phyloP scores from a whole-genome alignment of 495 filamentous ascomycete genomes.

The Rhypophila decipiens region DNA sequence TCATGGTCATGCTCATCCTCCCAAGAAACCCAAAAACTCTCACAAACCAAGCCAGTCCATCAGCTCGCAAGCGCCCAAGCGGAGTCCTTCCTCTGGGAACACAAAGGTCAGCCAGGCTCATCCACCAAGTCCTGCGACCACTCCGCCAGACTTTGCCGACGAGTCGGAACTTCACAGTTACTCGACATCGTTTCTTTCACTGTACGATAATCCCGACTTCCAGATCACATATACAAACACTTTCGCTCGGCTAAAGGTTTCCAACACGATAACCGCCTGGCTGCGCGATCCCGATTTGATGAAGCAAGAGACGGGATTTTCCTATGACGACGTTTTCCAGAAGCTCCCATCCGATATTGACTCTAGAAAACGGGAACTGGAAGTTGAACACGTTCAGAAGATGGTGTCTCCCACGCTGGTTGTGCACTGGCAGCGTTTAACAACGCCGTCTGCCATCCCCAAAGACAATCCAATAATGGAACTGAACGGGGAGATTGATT shows the following conservation, averaged over 20 bases:
- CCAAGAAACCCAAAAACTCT: conserved; percentile 69
- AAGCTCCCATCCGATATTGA: conserved; percentile 31
- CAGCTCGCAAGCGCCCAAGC: conserved; percentile 51
- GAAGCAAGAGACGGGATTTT: conserved; percentile 35
- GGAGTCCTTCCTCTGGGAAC: conserved; percentile 45
- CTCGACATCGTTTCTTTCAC: conserved; percentile 62
- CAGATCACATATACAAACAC: conserved; percentile 55
- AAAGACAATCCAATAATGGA: conserved; percentile 73
- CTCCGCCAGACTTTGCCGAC: conserved; percentile 48
- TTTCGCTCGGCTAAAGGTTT: conserved; percentile 61
- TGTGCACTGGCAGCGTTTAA: conserved; percentile 67
- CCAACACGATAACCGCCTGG: conserved; percentile 65
- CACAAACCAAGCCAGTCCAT: conserved; percentile 69
- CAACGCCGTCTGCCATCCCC: conserved; percentile 48
- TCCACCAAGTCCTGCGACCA: conserved; percentile 49
- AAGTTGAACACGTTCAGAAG: conserved; percentile 39
- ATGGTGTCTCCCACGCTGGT: conserved; percentile 32
- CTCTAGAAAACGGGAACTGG: conserved; percentile 23
- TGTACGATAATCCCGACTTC: conserved; percentile 60
- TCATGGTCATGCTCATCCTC: conserved; percentile 29
- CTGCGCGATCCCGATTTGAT: conserved; percentile 54
- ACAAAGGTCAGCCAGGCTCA: conserved; percentile 35
- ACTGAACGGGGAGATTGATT: conserved; percentile 78
- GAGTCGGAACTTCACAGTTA: conserved; percentile 56
- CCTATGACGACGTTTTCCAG: conserved; percentile 46